These are phyloP conservation scores for Blumeria graminis DNA, from an alignment of 2,329 filamentous ascomycete genomes.

Conservation along the genomic window DNA sequence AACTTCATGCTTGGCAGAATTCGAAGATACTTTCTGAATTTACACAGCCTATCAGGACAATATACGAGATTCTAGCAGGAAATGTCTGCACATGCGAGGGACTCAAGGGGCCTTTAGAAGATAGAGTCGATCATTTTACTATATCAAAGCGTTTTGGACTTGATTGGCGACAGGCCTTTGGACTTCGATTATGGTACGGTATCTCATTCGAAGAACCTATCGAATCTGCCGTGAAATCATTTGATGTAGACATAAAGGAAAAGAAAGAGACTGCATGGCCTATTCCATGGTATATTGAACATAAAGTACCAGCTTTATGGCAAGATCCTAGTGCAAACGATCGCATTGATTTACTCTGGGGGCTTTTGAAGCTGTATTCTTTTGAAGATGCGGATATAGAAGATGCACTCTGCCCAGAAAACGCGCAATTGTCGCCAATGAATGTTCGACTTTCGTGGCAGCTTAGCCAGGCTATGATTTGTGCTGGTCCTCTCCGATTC, in stretches of 20 bases:
- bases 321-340: conserved; percentile 30
- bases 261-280: conserved; percentile 46
- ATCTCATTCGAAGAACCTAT: conserved; percentile 44
- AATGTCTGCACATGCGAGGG: conserved; percentile 71
- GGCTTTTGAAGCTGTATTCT: conserved; percentile 60
- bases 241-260: conserved; percentile 46
- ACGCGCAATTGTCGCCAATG: conserved; percentile 49
- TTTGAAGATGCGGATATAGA: conserved; percentile 36
- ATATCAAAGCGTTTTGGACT: conserved; percentile 67
- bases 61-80: conserved; percentile 76
- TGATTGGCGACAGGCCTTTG: conserved; percentile 86
- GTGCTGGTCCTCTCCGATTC: conserved; percentile 26
- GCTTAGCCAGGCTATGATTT: conserved; percentile 41
- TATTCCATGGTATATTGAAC: conserved; percentile 43
- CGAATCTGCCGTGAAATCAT: conserved; percentile 46
- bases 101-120: conserved; percentile 49
- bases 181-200: conserved; percentile 73
- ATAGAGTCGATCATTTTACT: conserved; percentile 55
- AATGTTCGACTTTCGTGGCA: conserved; percentile 68
- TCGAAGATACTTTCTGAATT: conserved; percentile 75
- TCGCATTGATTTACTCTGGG: conserved; percentile 65
- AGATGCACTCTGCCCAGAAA: conserved; percentile 49
- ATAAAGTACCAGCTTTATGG: conserved; percentile 33
- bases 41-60: conserved; percentile 53
- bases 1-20: conserved; percentile 65